Percentiles rank a stretch among this genome's conserved stretches.
phyloP scores from a whole-genome alignment of 2,329 filamentous ascomycete species.

The Sclerotinia glacialis region DNA sequence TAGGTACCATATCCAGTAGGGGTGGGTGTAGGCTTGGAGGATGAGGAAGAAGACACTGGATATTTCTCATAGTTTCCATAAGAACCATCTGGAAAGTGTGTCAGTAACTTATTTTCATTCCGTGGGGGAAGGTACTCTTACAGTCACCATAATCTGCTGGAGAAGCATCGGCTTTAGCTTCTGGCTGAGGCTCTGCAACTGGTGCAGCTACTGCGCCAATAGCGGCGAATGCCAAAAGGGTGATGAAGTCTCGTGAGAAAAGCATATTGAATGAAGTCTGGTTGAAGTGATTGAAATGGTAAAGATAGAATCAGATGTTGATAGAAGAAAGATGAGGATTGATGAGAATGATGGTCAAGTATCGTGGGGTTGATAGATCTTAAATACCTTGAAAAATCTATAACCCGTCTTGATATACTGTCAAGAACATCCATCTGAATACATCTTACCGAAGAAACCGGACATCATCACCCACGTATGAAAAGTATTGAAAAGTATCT shows the following conservation, averaged over 20 bases:
- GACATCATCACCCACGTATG: slow-evolving; percentile 3
- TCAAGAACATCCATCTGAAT: neutral
- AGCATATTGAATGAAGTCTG: slow-evolving; percentile 18
- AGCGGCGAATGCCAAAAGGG: slow-evolving; percentile 18
- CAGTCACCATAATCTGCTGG: slow-evolving; percentile 16
- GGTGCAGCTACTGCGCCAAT: slow-evolving; percentile 13
- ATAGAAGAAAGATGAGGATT: neutral
- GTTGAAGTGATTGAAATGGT: neutral
- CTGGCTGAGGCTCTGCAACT: slow-evolving; percentile 16
- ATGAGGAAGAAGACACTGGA: neutral
- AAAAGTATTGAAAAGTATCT: neutral
- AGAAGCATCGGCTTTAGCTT: slow-evolving; percentile 11
- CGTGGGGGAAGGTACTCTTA: neutral
- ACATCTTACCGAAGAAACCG: neutral
- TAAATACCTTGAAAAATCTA: slow-evolving; percentile 1
- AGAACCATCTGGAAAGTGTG: neutral
- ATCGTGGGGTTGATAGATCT: slow-evolving; percentile 11
- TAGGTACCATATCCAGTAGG: slow-evolving; percentile 17
- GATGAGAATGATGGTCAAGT: slow-evolving; percentile 4
- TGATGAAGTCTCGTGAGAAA: slow-evolving; percentile 20
- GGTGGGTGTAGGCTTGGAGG: neutral
- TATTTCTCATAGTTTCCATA: slow-evolving; percentile 21
- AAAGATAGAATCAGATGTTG: slow-evolving; percentile 1
- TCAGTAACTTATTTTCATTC: neutral
- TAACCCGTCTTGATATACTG: neutral